A percentile compares a stretch with the other conserved stretches of the same genome.
These are phyloP conservation scores for Colletotrichum cordylinicola DNA, from an alignment of 2,329 filamentous ascomycete genomes.

Conservation along the genomic window DNA sequence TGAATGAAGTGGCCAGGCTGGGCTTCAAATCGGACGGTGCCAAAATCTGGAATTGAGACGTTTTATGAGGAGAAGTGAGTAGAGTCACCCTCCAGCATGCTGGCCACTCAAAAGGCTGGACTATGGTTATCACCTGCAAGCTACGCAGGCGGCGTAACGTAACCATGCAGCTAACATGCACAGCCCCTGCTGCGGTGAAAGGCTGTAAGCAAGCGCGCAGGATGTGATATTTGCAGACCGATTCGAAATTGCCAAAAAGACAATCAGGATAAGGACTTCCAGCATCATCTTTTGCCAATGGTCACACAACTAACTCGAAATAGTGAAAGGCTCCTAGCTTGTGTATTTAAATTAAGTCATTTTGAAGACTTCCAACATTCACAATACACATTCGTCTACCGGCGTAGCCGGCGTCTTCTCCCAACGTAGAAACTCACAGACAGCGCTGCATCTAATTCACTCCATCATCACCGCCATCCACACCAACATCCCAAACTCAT, in stretches of 20 bases:
- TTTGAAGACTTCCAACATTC: background rate
- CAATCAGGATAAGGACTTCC: too few species aligned
- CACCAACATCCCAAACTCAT: slow-evolving; percentile 30
- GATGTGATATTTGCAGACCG: background rate
- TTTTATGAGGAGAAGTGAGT: too few species aligned
- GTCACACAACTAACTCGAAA: background rate
- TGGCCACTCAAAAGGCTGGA: background rate
- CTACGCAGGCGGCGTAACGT: background rate
- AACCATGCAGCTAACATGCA: background rate
- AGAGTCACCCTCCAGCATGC: background rate
- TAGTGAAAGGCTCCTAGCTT: background rate
- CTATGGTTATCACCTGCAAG: background rate
- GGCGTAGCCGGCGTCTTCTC: background rate
- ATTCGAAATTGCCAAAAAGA: background rate
- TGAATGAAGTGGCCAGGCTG: too few species aligned
- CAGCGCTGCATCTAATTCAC: background rate
- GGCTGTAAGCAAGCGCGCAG: background rate
- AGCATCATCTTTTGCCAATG: too few species aligned
- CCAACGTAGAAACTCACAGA: background rate
- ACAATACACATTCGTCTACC: background rate
- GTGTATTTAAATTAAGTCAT: background rate
- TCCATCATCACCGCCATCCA: slow-evolving; percentile 38
- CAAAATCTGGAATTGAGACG: too few species aligned
- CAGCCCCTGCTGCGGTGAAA: background rate
- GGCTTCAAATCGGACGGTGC: too few species aligned